phyloP scores from a whole-genome alignment of 73 alveolate species.

The Stentor coeruleus region DNA sequence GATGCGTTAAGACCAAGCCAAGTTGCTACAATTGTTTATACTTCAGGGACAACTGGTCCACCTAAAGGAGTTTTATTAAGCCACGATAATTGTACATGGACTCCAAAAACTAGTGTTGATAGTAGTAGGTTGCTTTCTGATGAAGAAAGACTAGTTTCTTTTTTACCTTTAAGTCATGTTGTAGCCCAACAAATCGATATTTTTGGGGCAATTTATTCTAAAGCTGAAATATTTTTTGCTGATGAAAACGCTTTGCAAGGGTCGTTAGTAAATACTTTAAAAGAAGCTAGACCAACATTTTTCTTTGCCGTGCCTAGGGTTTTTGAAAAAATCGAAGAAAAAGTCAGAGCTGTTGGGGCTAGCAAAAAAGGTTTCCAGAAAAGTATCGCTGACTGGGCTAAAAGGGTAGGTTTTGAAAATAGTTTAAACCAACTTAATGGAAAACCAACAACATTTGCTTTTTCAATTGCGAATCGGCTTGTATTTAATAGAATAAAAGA shows the following conservation, averaged over 20 bases:
- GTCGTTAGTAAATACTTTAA: conserved; percentile 62
- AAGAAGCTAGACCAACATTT: conserved; percentile 74
- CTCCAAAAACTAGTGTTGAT: conserved; percentile 19
- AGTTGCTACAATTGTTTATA: conserved; percentile 71
- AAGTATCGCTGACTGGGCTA: conserved; percentile 28
- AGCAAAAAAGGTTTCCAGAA: conserved; percentile 12
- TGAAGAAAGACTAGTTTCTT: conserved; percentile 65
- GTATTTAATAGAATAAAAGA: conserved; percentile 30
- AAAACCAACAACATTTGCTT: not conserved
- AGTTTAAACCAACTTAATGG: not conserved
- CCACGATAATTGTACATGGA: conserved; percentile 61
- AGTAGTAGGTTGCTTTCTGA: not conserved
- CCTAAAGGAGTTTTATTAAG: conserved; percentile 89
- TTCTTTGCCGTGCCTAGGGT: conserved; percentile 88
- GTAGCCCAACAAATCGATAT: conserved; percentile 74
- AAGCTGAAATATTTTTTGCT: conserved; percentile 63
- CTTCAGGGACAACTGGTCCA: conserved; percentile 87
- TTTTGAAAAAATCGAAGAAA: conserved; percentile 85
- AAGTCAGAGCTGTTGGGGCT: conserved; percentile 64
- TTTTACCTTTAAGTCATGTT: conserved; percentile 75
- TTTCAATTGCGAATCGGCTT: not conserved
- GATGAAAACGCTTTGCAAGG: conserved; percentile 84
- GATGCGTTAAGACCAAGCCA: conserved; percentile 50
- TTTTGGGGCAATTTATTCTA: conserved; percentile 37
- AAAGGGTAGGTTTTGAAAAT: conserved; percentile 5